Evolutionary conservation across 2,329 filamentous ascomycete species (phyloP), one percentile per base, ranked within the genome.

Genomic region (Colletotrichum spaethianum): DNA sequence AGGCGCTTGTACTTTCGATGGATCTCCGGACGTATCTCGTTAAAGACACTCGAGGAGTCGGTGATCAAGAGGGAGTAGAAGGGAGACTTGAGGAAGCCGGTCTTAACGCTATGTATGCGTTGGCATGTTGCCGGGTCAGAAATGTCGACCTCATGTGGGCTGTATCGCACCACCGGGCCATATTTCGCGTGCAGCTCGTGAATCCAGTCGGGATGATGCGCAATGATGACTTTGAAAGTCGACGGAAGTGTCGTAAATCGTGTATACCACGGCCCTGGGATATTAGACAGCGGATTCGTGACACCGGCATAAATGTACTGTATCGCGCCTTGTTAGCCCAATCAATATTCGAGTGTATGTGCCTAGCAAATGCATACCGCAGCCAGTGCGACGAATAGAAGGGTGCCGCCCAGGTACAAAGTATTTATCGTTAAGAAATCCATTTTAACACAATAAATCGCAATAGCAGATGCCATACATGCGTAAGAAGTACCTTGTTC

Each of bases 1-100:
- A 88, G 79, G 53, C 82, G 80, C 33, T 86, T 82, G 26, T 63
- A 63, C 66, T 82, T 80, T 28, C 86, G 82, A 11, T 64, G 63
- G 5, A 64, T n/a, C 5, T 68, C 63, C 1, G 65, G 66, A 2
- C 61, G 55, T 0, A 61, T 72, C 5, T 69, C 70, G 2, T 70
- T 72, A 31, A 70, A 70, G 0, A 72, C 67, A 7, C 66, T 72
- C 1, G 69, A 72, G 7, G 64, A 68, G 12, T 73, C 74, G 5
- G 74, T 73, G 57, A 74, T 70, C 8, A 72, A 56, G 0, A 56
- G 46, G 0, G 66, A 65, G 50, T 72, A 70, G 36, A 70, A 72
- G 2, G 66, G 70, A 1, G 66, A 60, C 36, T 72, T 72, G 16
- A 65, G 18, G 2, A 72, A 72, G 6, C 53, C 60, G 0, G 59